These are phyloP conservation scores for Podosphaera aphanis DNA, from an alignment of 2,329 filamentous ascomycete genomes.

Conservation along the genomic window DNA sequence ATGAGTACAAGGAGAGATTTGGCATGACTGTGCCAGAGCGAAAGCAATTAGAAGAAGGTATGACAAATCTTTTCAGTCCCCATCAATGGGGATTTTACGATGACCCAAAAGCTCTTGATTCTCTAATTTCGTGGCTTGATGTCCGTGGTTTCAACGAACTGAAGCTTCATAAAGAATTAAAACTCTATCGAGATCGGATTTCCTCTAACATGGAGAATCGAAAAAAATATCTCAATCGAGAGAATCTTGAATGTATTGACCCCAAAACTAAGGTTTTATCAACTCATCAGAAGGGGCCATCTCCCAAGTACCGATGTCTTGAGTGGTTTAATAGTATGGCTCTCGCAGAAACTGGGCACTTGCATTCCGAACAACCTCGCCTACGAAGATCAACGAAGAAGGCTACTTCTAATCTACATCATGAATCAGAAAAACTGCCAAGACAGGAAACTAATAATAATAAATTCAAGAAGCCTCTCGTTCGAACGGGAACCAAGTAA, in stretches of 20 bases:
- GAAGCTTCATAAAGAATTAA: constrained; percentile 69
- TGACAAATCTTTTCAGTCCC: constrained; percentile 53
- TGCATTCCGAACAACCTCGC: constrained; percentile 33
- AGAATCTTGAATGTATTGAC: constrained; percentile 23
- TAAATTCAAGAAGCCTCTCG: too few relatives aligned
- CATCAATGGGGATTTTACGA: constrained; percentile 82
- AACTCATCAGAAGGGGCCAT: constrained; percentile 36
- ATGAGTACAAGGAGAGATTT: constrained; percentile 55
- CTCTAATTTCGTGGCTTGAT: constrained; percentile 72
- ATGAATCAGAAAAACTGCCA: background rate
- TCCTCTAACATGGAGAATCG: constrained; percentile 59
- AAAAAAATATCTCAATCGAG: constrained; percentile 40
- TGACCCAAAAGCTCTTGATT: constrained; percentile 53
- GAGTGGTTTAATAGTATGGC: constrained; percentile 42
- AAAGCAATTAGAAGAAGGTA: constrained; percentile 65
- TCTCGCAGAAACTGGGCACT: constrained; percentile 30
- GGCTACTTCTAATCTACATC: constrained; percentile 2
- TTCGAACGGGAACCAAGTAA: too few relatives aligned
- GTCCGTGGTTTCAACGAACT: constrained; percentile 65
- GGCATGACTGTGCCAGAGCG: constrained; percentile 67
- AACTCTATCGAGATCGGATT: constrained; percentile 54
- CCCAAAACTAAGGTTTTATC: constrained; percentile 26
- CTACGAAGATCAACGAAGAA: constrained; percentile 18
- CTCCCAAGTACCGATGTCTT: constrained; percentile 34
- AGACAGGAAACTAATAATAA: background rate